Evolutionary conservation across 2,329 filamentous ascomycete genomes (phyloP).

Genomic region (Fusarium circinatum): DNA sequence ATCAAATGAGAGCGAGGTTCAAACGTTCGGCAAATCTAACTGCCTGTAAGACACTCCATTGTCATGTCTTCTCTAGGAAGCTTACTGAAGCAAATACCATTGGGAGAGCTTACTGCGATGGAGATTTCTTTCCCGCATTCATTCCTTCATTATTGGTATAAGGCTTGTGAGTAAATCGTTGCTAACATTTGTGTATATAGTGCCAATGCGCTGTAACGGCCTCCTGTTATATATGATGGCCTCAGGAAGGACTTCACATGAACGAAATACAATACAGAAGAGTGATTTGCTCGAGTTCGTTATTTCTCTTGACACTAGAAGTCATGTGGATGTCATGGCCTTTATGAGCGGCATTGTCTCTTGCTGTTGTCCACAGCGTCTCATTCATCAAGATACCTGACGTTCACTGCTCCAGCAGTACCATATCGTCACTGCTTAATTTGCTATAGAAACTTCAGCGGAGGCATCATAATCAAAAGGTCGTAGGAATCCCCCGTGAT

Average conservation of each 20-base stretch:
- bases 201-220: background rate
- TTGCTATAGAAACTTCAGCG: background rate
- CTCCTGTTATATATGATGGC: background rate
- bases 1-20: background rate
- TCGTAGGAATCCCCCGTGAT: accelerated
- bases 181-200: background rate
- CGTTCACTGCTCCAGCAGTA: background rate
- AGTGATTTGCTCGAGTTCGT: background rate
- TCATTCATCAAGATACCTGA: background rate
- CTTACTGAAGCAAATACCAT: background rate
- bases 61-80: background rate
- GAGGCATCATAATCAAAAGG: background rate
- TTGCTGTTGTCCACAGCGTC: background rate
- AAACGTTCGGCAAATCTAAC: background rate
- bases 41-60: background rate
- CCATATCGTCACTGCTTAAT: background rate
- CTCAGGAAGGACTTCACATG: background rate
- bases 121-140: background rate
- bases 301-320: background rate
- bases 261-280: background rate
- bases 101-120: too few relatives aligned
- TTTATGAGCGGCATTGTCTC: background rate
- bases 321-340: background rate
- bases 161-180: background rate
- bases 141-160: background rate